Conservation (phyloP, 495 filamentous ascomycete genomes). For the Choiromyces venosus region DNA sequence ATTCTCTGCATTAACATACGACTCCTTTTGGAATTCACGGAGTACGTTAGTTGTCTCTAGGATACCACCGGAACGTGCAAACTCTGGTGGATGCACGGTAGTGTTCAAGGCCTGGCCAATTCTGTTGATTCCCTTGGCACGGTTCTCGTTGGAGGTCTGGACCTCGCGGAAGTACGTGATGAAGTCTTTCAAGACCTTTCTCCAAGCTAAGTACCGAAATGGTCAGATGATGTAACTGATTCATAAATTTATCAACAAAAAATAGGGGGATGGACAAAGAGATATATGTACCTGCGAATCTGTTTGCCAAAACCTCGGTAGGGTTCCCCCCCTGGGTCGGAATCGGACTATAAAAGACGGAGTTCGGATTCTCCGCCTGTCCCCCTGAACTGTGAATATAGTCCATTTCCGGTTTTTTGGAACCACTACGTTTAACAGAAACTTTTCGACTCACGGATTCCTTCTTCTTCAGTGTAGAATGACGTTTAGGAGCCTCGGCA, state of each 20-base stretch:
- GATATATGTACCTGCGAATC: slow-evolving; percentile 73
- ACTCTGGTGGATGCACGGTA: slow-evolving; percentile 60
- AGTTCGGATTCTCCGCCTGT: slow-evolving; percentile 67
- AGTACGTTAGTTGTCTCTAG: slow-evolving; percentile 79
- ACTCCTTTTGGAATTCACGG: slow-evolving; percentile 72
- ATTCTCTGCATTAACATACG: slow-evolving; percentile 78
- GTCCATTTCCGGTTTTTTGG: slow-evolving; percentile 71
- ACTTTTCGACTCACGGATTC: slow-evolving; percentile 63
- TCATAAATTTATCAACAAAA: slow-evolving; percentile 5
- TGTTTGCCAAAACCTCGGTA: slow-evolving; percentile 80
- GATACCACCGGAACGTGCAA: slow-evolving; percentile 73
- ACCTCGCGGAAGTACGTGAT: slow-evolving; percentile 93
- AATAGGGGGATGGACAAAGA: slow-evolving; percentile 1
- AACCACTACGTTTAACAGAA: slow-evolving; percentile 65
- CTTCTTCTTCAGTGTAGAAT: slow-evolving; percentile 74
- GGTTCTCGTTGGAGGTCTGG: slow-evolving; percentile 80
- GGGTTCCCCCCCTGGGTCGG: slow-evolving; percentile 73
- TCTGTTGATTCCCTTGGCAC: slow-evolving; percentile 74
- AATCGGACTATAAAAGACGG: slow-evolving; percentile 79
- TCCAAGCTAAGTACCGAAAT: slow-evolving; percentile 62
- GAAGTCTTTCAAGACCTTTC: slow-evolving; percentile 89
- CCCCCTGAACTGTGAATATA: slow-evolving; percentile 53
- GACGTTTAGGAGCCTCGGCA: slow-evolving; percentile 15
- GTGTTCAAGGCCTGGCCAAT: slow-evolving; percentile 79
- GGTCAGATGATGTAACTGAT: slow-evolving; percentile 1